phyloP scores from a whole-genome alignment of 371 early-diverging fungal genomes.

The Rhizopus sp. region DNA sequence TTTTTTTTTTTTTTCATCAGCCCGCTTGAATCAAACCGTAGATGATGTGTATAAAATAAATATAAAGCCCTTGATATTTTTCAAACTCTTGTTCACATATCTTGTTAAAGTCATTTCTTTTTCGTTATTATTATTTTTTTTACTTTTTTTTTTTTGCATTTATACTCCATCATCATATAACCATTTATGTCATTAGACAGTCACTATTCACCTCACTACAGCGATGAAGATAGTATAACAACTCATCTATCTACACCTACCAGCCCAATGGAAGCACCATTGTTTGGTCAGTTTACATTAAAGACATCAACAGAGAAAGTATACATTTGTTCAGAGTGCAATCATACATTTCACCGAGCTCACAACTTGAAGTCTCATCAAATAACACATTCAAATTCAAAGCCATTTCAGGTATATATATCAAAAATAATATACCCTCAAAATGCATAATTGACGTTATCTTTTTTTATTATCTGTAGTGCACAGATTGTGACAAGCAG shows the following conservation, averaged over 20 bases:
- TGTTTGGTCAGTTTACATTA: slow-evolving; percentile 23
- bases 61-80: background rate
- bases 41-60: background rate
- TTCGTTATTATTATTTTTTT: background rate
- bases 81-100: background rate
- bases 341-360: slow-evolving; percentile 46
- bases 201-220: background rate
- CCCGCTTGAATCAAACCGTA: background rate
- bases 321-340: slow-evolving; percentile 37
- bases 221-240: background rate
- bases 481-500: slow-evolving; percentile 40
- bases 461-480: slow-evolving; percentile 27
- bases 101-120: background rate
- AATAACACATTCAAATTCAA: slow-evolving; percentile 47
- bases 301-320: slow-evolving; percentile 14
- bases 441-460: background rate
- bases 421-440: too few species aligned
- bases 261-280: slow-evolving; percentile 9
- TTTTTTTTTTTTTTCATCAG: slow-evolving; percentile 4
- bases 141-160: background rate
- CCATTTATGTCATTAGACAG: background rate
- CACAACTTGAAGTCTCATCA: slow-evolving; percentile 52
- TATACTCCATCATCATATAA: slow-evolving; percentile 1
- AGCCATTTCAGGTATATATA: slow-evolving; percentile 49
- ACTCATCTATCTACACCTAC: slow-evolving; percentile 17